Evolutionary conservation across 176 grass and related monocot genomes (phyloP).

Genomic region (Avena sativa): DNA sequence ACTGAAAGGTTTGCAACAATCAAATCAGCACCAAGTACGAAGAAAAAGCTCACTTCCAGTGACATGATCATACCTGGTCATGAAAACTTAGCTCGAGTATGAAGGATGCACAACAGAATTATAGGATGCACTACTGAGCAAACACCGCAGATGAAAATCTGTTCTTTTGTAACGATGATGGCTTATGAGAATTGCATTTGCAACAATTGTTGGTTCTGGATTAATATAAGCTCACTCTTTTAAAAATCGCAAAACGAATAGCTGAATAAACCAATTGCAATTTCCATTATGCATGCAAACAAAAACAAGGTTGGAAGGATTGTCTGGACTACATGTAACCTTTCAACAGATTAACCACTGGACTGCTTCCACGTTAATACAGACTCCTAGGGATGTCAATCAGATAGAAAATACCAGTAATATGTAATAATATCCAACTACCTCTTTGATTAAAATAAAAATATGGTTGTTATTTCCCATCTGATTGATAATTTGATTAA

Average conservation of each 20-base stretch:
- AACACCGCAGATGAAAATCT: neutral
- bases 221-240: neutral
- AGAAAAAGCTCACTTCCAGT: too few relatives aligned
- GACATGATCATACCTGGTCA: too few relatives aligned
- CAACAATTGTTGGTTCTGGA: neutral
- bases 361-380: conserved; percentile 10
- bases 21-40: too few relatives aligned
- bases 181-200: conserved; percentile 7
- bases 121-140: too few relatives aligned
- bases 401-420: neutral
- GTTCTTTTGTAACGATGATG: neutral
- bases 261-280: neutral
- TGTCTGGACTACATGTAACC: neutral
- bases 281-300: neutral
- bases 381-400: neutral
- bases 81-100: too few relatives aligned
- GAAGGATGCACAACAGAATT: too few relatives aligned
- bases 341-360: neutral
- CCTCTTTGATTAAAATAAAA: neutral
- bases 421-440: neutral
- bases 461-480: conserved; percentile 25
- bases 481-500: neutral
- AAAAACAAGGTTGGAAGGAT: conserved; percentile 11
- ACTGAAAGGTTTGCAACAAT: too few relatives aligned
- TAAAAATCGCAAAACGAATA: neutral